Evolutionary conservation across 805 yeast species (phyloP).

Genomic region (Brettanomyces bruxellensis): DNA sequence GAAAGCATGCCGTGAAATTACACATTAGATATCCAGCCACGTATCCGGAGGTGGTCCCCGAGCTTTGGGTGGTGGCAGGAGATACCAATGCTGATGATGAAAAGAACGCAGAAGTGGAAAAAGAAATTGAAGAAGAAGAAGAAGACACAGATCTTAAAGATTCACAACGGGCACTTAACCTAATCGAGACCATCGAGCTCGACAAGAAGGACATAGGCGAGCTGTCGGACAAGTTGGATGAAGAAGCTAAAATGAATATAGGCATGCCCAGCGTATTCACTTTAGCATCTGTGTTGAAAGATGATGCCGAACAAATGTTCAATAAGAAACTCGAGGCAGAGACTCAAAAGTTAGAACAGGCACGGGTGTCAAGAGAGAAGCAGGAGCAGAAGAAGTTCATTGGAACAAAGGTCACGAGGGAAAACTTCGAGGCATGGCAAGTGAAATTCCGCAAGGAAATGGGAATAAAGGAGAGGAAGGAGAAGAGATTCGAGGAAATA

Average conservation of each 20-base stretch:
- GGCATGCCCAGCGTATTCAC: conserved; percentile 94
- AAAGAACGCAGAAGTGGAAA: conserved; percentile 27
- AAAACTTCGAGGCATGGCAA: conserved; percentile 71
- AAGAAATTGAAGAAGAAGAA: conserved; percentile 36
- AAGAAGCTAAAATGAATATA: conserved; percentile 65
- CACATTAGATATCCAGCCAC: conserved; percentile 63
- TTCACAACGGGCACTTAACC: conserved; percentile 33
- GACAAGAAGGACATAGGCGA: conserved; percentile 35
- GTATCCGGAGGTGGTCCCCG: conserved; percentile 79
- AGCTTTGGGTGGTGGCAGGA: conserved; percentile 26
- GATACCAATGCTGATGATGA: conserved; percentile 20
- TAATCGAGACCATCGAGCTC: conserved; percentile 53
- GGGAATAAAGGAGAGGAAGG: conserved; percentile 54
- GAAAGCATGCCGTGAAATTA: conserved; percentile 46
- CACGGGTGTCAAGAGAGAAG: conserved; percentile 54
- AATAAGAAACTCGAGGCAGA: conserved; percentile 42
- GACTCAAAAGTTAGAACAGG: conserved; percentile 52
- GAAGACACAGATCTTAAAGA: conserved; percentile 34
- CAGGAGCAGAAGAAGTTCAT: conserved; percentile 83
- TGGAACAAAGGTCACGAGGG: conserved; percentile 84
- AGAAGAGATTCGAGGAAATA: conserved; percentile 40
- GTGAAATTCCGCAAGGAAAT: conserved; percentile 57
- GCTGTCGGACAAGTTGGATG: conserved; percentile 33
- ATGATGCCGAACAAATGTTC: conserved; percentile 65
- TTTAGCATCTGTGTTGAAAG: conserved; percentile 67